Evolutionary conservation across 1,284 basidiomycete genomes (phyloP).

Genomic region (Fomes fomentarius): DNA sequence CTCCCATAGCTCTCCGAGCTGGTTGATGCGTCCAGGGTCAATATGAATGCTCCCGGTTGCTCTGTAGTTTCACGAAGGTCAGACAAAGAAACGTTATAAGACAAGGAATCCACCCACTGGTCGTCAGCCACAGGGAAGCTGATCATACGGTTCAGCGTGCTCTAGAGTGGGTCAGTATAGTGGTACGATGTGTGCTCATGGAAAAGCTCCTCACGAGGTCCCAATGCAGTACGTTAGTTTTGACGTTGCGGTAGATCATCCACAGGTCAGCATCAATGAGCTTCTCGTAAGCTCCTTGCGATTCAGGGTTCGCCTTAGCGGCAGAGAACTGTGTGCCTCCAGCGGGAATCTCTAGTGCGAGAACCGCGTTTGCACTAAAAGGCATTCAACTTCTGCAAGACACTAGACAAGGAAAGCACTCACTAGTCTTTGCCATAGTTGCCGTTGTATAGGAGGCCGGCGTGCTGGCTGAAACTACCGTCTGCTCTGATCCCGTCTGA

Average conservation of each 20-base stretch:
- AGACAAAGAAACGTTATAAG: neutral
- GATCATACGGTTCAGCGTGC: constrained; percentile 62
- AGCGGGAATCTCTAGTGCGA: constrained; percentile 53
- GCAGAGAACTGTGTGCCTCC: constrained; percentile 55
- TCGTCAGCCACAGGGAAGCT: constrained; percentile 60
- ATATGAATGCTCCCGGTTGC: constrained; percentile 59
- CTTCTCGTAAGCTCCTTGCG: constrained; percentile 48
- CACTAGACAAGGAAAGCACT: constrained; percentile 23
- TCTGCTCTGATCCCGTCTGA: constrained; percentile 66
- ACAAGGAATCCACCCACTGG: constrained; percentile 56
- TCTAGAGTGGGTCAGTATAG: constrained; percentile 41
- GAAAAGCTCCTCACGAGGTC: constrained; percentile 66
- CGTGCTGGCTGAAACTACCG: constrained; percentile 66
- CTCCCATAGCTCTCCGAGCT: constrained; percentile 56
- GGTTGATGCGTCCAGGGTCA: constrained; percentile 54
- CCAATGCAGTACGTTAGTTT: constrained; percentile 63
- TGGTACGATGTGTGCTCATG: too few species aligned
- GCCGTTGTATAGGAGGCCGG: constrained; percentile 63
- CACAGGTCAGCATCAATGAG: constrained; percentile 57
- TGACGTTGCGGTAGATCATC: constrained; percentile 67
- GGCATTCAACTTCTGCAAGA: neutral
- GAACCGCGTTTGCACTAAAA: constrained; percentile 51
- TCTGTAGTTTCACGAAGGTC: constrained; percentile 33
- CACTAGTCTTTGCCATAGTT: constrained; percentile 69
- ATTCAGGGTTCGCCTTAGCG: constrained; percentile 31